Percentiles rank a stretch among this genome's conserved stretches.
These are phyloP conservation scores for Pseudevernia furfuracea DNA, from an alignment of 495 filamentous ascomycete species.

Conservation along the genomic window DNA sequence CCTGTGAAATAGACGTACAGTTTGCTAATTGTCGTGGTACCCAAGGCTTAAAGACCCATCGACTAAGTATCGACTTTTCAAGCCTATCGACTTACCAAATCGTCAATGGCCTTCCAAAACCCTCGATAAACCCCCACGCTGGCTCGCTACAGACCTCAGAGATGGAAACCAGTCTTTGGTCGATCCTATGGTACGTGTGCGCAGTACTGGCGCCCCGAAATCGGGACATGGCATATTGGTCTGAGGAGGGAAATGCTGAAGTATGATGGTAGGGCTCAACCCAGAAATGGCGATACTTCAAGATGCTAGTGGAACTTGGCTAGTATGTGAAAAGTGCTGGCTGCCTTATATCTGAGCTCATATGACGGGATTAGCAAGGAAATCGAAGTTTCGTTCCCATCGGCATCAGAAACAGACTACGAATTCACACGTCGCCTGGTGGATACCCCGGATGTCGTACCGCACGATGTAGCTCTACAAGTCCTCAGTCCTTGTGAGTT, in stretches of 20 bases:
- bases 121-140: conserved; percentile 71
- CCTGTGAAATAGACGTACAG: too few species aligned
- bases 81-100: conserved; percentile 71
- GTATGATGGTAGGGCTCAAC: conserved; percentile 36
- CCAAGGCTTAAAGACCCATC: conserved; percentile 89
- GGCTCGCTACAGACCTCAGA: conserved; percentile 77
- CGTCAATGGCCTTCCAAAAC: conserved; percentile 84
- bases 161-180: conserved; percentile 87
- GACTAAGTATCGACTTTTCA: conserved; percentile 76
- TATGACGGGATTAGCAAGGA: conserved; percentile 52
- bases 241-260: not conserved
- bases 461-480: conserved; percentile 92
- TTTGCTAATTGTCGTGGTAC: not conserved
- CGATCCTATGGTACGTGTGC: conserved; percentile 69
- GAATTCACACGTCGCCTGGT: conserved; percentile 87
- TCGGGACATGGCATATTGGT: not conserved
- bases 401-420: conserved; percentile 88
- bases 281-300: conserved; percentile 91
- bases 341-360: conserved; percentile 1
- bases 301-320: conserved; percentile 85
- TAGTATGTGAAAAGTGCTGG: conserved; percentile 38
- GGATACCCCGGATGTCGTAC: conserved; percentile 75
- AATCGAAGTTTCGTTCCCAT: conserved; percentile 95
- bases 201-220: not conserved
- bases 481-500: conserved; percentile 74